A percentile compares a stretch with the other conserved stretches of the same genome.
Evolutionary conservation across 2,329 filamentous ascomycete genomes (phyloP).

Genomic region (Sporothrix brasiliensis): DNA sequence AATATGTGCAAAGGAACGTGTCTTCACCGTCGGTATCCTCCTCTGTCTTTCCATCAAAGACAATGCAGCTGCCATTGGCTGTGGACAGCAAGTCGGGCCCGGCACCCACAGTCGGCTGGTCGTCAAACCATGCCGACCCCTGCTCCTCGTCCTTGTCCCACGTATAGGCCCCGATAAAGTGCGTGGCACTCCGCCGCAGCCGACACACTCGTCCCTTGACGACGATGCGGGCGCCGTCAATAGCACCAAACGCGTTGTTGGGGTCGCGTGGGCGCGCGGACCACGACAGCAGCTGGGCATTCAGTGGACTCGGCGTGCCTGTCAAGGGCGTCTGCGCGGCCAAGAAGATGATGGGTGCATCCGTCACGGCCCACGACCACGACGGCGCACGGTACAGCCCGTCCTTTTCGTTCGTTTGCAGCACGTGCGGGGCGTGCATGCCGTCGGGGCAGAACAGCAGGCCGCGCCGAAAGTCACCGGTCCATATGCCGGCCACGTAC

Average conservation of each 20-base stretch:
- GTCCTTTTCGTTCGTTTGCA: neutral
- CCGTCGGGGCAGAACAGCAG: conserved; percentile 20
- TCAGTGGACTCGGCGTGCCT: neutral
- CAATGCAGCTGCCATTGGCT: conserved; percentile 3
- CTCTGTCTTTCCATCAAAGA: neutral
- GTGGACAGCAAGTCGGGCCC: neutral
- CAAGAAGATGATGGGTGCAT: conserved; percentile 13
- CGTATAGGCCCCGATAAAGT: conserved; percentile 10
- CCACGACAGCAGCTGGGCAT: conserved; percentile 14
- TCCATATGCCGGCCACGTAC: conserved; percentile 30
- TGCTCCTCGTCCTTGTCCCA: conserved; percentile 13
- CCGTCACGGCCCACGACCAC: conserved; percentile 31
- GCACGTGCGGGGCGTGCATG: conserved; percentile 21
- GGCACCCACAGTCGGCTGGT: neutral
- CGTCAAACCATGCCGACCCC: conserved; percentile 18
- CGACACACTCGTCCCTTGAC: neutral
- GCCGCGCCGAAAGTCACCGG: conserved; percentile 14
- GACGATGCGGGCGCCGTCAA: neutral
- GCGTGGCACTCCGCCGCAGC: neutral
- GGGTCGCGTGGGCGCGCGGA: neutral
- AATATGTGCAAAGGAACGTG: conserved; percentile 10
- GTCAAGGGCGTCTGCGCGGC: neutral
- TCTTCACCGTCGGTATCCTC: neutral
- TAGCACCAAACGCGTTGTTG: conserved; percentile 21
- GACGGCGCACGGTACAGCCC: conserved; percentile 28